Base-by-base conservation (phyloP, 306 rosid genomes). In the Vachellia pachyceras region DNA sequence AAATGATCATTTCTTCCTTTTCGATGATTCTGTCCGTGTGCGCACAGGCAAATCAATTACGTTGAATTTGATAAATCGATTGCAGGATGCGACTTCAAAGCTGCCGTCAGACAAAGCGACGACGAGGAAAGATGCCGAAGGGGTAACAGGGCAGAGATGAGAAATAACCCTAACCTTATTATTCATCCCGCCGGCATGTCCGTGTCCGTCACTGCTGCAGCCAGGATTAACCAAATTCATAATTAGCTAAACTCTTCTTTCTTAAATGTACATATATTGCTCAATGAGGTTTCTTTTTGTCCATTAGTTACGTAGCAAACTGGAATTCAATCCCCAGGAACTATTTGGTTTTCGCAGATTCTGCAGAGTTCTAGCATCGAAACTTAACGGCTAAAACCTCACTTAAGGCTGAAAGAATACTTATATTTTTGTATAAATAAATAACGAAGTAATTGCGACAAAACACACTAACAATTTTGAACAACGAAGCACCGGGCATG, bases 131-230 rank as follows among this genome's bases (percentile, higher is more conserved):
- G 98, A 93, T 25, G 94, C 98, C 0, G 97, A 91, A 78, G 93
- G 94, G 10, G 92, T 89, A 75, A 69, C 88, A 0, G 88, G 89
- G 98, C 97, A 3, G 97, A 91, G 75, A 91, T 91, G 97, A 81
- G 97, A 61, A 91, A 93, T 73, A 90, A 87, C 84, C 90, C 89
- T 0, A 20, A 33, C 68, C 88, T 91, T 13, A 84, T 87, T 3
- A 90, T 93, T 12, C 91, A 93, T 58, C 93, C 93, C 0, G 86
- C 86, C 0, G 97, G 94, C 0, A 90, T 93, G 25, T 81, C 98
- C 2, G 94, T 92, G 41, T 86, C 94, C 0, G 82, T 93, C 7
- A 92, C 94, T 0, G 93, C 97, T 0, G 94, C 94, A 0, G 97
- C 98, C 18, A 91, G 98, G 86, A 84, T 91, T 57, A 91, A 93